These are phyloP conservation scores for Rutidosis leptorrhynchoides DNA, from an alignment of 129 eudicot species.

Conservation along the genomic window DNA sequence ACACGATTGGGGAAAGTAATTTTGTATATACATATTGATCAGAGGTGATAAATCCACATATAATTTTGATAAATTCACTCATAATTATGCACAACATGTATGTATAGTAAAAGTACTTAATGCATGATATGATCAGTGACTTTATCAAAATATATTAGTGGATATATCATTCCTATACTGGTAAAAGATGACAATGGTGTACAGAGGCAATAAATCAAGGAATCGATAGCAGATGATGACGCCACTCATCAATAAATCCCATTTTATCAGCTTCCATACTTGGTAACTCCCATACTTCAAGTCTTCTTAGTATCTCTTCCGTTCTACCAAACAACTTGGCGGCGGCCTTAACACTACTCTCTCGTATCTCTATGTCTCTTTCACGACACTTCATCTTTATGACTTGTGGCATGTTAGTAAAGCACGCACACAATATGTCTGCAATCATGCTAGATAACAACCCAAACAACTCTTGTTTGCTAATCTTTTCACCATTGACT, in stretches of 20 bases:
- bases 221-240: neutral
- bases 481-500: neutral
- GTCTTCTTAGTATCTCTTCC: neutral
- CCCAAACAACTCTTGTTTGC: neutral
- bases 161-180: too few relatives aligned
- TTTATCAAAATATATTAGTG: too few relatives aligned
- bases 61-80: too few relatives aligned
- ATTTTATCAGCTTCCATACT: neutral
- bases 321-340: neutral
- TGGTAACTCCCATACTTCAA: neutral
- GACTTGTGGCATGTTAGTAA: constrained; percentile 5
- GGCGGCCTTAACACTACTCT: neutral
- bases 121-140: too few relatives aligned
- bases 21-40: too few relatives aligned
- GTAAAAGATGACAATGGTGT: too few relatives aligned
- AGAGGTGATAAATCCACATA: too few relatives aligned
- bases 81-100: too few relatives aligned
- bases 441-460: neutral
- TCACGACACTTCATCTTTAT: neutral
- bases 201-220: neutral
- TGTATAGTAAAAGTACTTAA: too few relatives aligned
- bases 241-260: constrained; percentile 1
- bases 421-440: neutral
- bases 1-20: too few relatives aligned
- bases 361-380: neutral